Evolutionary conservation across 768 basidiomycete genomes (phyloP), one percentile per base, ranked within the genome.

Genomic region (Dentipellis sp.): DNA sequence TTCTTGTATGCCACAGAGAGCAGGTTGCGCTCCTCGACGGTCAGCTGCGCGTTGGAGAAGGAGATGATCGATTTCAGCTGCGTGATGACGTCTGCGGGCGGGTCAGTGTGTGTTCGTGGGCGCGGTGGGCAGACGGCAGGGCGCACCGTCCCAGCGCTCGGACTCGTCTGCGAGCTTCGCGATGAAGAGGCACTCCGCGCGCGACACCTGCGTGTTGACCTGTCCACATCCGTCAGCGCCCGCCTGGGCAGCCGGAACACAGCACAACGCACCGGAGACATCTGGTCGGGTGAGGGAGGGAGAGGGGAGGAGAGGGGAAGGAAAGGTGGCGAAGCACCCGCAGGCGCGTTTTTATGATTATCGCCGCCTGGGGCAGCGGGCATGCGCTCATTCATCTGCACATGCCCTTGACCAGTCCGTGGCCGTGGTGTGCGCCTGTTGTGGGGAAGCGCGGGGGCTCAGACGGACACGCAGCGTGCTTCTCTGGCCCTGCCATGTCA

Each of bases 1-100:
- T 92, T 92, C 78, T 94, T 94, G 76, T 91, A 93, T 23, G 91
- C 91, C 58, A 92, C 81, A 3, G 91, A 93, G 56, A 93, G 80
- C 37, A 94, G 77, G 69, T 89, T 93, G 64, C 91, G 87, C 72
- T 94, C 91, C 67, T 94, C 91, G 61, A 86, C 78, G 50, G 84
- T 83, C 60, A 92, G 79, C 56, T 78, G 81, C 56, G 82, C 79
- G 62, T 84, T 82, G 62, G 81, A 81, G 48, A 79, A 75, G 54
- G 80, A 78, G 68, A 85, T 80, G 59, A 91, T 80, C 42, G 74
- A 70, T 75, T 91, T 92, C 74, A 92, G 83, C 72, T 88, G 84
- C 58, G 77, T 71, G 61, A 91, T 82, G 60, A 89, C 84, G 67
- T 91, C 86, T 88, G 72, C 65, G 35, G 54, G 62, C 62, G 56